A percentile compares a stretch with the other conserved stretches of the same genome.
phyloP scores from a whole-genome alignment of 2,329 filamentous ascomycete genomes.

The Pezicula rhizophila region DNA sequence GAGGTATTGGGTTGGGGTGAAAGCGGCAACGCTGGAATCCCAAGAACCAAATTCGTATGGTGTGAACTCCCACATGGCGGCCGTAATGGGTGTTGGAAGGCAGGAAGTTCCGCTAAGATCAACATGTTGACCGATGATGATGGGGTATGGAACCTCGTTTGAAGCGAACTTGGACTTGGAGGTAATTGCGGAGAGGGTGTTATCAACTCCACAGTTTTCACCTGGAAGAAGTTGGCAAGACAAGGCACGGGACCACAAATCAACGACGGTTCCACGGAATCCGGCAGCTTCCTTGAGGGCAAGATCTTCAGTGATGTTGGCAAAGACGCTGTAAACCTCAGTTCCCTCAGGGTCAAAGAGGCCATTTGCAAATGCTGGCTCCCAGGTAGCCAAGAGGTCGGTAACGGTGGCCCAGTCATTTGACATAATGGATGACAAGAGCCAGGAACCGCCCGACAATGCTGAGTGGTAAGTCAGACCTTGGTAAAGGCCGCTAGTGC shows the following conservation, averaged over 20 bases:
- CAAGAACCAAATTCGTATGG: constrained; percentile 41
- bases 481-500: constrained; percentile 11
- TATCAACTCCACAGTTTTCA: constrained; percentile 5
- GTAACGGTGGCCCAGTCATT: constrained; percentile 9
- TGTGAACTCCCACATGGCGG: constrained; percentile 37
- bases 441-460: constrained; percentile 11
- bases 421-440: constrained; percentile 9
- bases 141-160: constrained; percentile 12
- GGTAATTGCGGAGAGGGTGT: constrained; percentile 4
- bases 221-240: constrained; percentile 7
- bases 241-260: constrained; percentile 9
- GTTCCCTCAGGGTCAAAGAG: constrained; percentile 7
- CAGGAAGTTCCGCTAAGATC: constrained; percentile 9
- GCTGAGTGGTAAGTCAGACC: constrained; percentile 11
- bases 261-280: constrained; percentile 13
- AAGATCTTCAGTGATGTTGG: constrained; percentile 8
- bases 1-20: constrained; percentile 33
- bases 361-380: constrained; percentile 7
- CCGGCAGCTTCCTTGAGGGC: constrained; percentile 21
- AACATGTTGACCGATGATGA: constrained; percentile 15
- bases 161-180: constrained; percentile 6
- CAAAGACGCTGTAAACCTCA: constrained; percentile 12
- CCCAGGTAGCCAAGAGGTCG: constrained; percentile 7
- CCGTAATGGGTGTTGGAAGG: constrained; percentile 14
- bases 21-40: constrained; percentile 33